Conservation (phyloP, 225 moss, liverwort and hornwort genomes). For the Anthoceros angustus region DNA sequence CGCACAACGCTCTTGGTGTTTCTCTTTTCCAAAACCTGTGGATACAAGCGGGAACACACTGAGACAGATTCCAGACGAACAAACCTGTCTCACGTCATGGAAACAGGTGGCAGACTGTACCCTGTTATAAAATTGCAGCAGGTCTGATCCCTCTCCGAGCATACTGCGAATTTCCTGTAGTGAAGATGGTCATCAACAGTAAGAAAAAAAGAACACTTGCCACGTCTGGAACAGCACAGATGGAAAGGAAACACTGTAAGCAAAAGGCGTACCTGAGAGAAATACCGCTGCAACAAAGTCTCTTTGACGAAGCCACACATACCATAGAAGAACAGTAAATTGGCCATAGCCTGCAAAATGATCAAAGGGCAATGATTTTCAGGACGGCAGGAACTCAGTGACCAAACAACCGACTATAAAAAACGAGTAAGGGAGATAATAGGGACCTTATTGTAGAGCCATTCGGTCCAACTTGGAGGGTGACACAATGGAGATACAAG, state of each 20-base stretch:
- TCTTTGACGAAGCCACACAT: slow-evolving; percentile 88
- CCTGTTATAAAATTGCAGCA: not conserved
- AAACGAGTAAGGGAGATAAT: not conserved
- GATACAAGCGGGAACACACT: not conserved
- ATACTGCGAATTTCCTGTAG: not conserved
- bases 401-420: not conserved
- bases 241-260: not conserved
- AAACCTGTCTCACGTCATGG: not conserved
- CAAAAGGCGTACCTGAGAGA: slow-evolving; percentile 36
- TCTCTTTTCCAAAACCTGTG: slow-evolving; percentile 48
- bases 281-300: slow-evolving; percentile 65
- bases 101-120: not conserved
- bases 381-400: not conserved
- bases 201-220: not conserved
- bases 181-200: not conserved
- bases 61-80: not conserved
- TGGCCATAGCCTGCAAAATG: slow-evolving; percentile 44
- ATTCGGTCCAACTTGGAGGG: slow-evolving; percentile 80
- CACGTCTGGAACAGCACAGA: not conserved
- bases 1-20: slow-evolving; percentile 60
- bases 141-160: not conserved
- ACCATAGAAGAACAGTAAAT: slow-evolving; percentile 66
- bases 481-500: slow-evolving; percentile 78
- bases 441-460: slow-evolving; percentile 80
- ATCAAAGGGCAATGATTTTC: not conserved